Evolutionary conservation across 768 basidiomycete species (phyloP), one percentile per base, ranked within the genome.

Genomic region (Exsudoporus frostii): DNA sequence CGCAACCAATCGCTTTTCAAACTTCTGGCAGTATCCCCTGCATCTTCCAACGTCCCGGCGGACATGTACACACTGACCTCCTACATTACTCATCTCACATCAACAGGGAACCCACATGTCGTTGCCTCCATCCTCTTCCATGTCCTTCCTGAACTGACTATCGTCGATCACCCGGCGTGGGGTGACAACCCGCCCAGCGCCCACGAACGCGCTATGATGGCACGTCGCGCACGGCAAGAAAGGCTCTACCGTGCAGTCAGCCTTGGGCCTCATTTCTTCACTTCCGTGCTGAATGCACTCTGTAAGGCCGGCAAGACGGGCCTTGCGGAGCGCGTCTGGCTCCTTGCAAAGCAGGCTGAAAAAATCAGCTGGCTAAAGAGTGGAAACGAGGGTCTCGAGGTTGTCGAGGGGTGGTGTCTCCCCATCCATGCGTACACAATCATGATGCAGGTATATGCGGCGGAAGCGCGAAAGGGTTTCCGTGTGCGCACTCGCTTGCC

Each of bases 391-490:
- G 56, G 64, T 15, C 60, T 59, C 17, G 56, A 68, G 22, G 41
- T 56, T 20, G 51, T 46, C 27, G 51, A 71, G 41, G 82, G 85
- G 0, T 93, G 90, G 90, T 74, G 74, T 48, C 68, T 92, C 19
- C 80, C 84, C 8, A 69, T 84, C 3, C 74, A 83, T 9, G 82
- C 86, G 1, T 92, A 89, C 64, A 91, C 87, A 2, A 70, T 79
- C 45, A 88, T 91, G 83, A 65, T 92, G 51, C 75, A 82, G 43
- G 71, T 80, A 30, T 90, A 87, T 56, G 77, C 72, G 1, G 59
- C 64, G 4, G 77, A 81, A 63, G 76, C 75, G n/a, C 66, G 62
- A 40, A 66, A 65, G 56, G 68, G 54, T 43, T 51, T 58, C 40
- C 42, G 55, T 58, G 41, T 57, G 40, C 53, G 55, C 14, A 22